Evolutionary conservation across 2,329 filamentous ascomycete species (phyloP).

Genomic region (Pseudofabraea citricarpa): DNA sequence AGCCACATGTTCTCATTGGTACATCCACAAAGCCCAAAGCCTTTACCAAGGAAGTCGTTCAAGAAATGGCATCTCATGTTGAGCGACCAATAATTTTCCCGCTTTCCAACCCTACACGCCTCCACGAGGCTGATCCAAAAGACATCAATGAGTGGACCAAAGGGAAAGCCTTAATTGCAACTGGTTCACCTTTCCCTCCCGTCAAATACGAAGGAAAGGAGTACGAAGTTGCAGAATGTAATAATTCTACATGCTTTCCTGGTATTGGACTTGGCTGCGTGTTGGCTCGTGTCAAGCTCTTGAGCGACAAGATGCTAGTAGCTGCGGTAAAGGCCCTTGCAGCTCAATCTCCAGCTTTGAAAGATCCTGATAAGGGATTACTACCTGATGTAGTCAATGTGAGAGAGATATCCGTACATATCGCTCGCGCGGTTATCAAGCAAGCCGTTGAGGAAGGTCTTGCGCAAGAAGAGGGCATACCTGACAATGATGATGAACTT

Average conservation of each 20-base stretch:
- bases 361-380: conserved; percentile 58
- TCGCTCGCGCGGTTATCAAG: conserved; percentile 71
- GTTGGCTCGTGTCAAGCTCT: conserved; percentile 58
- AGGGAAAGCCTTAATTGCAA: conserved; percentile 74
- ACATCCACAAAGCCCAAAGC: conserved; percentile 74
- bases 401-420: conserved; percentile 69
- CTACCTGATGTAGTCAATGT: conserved; percentile 74
- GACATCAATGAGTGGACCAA: conserved; percentile 76
- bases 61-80: conserved; percentile 70
- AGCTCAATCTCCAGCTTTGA: conserved; percentile 63
- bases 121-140: conserved; percentile 76
- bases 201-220: conserved; percentile 54
- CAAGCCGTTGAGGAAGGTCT: conserved; percentile 66
- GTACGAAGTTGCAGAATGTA: conserved; percentile 69
- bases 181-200: conserved; percentile 76
- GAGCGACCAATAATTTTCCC: conserved; percentile 75
- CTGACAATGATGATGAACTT: conserved; percentile 32
- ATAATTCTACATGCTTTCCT: conserved; percentile 82
- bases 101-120: conserved; percentile 76
- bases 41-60: conserved; percentile 69
- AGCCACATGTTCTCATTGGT: conserved; percentile 78
- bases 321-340: conserved; percentile 73
- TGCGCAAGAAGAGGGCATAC: conserved; percentile 61
- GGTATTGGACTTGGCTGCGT: conserved; percentile 80
- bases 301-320: conserved; percentile 78